Conservation (phyloP, 2,329 filamentous ascomycete genomes). For the Cytospora schulzeri region DNA sequence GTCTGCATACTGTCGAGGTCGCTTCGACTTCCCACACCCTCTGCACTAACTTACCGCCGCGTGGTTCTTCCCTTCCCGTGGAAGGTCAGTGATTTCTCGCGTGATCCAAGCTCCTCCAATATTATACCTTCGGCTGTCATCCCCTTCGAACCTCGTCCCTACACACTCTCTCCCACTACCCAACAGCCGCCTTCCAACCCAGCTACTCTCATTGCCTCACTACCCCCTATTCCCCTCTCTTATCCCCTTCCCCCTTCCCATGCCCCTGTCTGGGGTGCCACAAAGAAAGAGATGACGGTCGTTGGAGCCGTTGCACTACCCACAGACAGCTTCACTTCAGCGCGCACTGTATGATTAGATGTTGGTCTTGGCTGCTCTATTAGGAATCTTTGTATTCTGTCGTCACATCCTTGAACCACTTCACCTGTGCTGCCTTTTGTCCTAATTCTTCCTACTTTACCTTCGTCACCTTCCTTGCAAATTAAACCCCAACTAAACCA, state of each 20-base stretch:
- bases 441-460: constrained; percentile 31
- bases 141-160: constrained; percentile 13
- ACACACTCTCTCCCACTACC: constrained; percentile 8
- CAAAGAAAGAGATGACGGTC: constrained; percentile 39
- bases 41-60: constrained; percentile 22
- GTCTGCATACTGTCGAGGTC: constrained; percentile 25
- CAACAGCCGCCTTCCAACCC: background rate
- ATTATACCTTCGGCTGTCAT: constrained; percentile 10
- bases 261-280: constrained; percentile 30
- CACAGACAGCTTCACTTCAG: constrained; percentile 29
- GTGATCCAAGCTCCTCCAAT: constrained; percentile 12
- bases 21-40: constrained; percentile 20
- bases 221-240: constrained; percentile 29
- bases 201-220: constrained; percentile 12
- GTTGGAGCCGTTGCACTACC: constrained; percentile 38
- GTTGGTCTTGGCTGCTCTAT: constrained; percentile 29
- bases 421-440: constrained; percentile 28
- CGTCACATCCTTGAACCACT: background rate
- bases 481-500: constrained; percentile 32
- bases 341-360: constrained; percentile 34
- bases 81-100: constrained; percentile 18
- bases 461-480: constrained; percentile 34
- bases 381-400: constrained; percentile 25
- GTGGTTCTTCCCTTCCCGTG: constrained; percentile 18
- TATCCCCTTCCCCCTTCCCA: constrained; percentile 29